phyloP scores from a whole-genome alignment of 345 rosid species.

The Erysimum cheiranthoides region DNA sequence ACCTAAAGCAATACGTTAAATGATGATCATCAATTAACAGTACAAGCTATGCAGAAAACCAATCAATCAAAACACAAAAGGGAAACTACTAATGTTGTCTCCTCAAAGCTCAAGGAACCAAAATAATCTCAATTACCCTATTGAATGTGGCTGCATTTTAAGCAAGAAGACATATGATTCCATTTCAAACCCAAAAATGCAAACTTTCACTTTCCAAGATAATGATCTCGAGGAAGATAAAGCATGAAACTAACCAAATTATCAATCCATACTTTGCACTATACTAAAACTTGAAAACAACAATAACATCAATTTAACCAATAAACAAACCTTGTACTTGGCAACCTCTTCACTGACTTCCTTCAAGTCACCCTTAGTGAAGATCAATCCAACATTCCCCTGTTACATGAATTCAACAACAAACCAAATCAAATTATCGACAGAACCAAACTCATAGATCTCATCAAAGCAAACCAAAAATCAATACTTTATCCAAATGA shows the following conservation, averaged over 20 bases:
- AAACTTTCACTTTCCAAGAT: not conserved
- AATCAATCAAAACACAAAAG: not conserved
- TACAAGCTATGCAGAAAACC: not conserved
- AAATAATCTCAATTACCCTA: not conserved
- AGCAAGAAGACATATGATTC: not conserved
- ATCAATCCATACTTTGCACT: not conserved
- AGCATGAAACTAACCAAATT: not conserved
- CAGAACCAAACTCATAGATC: not conserved
- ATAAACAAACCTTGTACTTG: constrained; percentile 66
- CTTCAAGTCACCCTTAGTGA: constrained; percentile 81
- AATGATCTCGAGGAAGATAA: not conserved
- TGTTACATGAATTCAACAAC: constrained; percentile 19
- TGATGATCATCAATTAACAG: not conserved
- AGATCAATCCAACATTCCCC: constrained; percentile 81
- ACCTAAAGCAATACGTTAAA: not conserved
- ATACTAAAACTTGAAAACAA: not conserved
- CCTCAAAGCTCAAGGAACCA: not conserved
- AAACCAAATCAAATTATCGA: not conserved
- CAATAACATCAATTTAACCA: not conserved
- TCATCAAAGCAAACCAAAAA: not conserved
- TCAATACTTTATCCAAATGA: not conserved
- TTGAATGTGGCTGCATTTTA: not conserved
- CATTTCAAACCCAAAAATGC: not conserved
- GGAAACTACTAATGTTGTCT: not conserved
- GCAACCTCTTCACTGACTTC: constrained; percentile 77